Conservation (phyloP, 129 eudicot genomes). For the Saussurea involucrata region DNA sequence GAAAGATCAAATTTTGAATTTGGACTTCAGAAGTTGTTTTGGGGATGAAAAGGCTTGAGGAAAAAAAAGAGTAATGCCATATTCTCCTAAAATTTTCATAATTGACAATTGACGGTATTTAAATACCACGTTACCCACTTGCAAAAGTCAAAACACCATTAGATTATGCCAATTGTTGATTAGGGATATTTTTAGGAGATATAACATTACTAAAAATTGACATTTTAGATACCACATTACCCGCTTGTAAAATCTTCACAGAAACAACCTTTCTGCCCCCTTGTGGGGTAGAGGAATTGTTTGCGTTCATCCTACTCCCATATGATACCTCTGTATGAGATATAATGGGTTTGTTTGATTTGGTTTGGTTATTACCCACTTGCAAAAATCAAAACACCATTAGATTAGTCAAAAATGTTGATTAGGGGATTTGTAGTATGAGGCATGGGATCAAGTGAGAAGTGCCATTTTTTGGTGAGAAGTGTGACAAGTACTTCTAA, state of each 20-base stretch:
- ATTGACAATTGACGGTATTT: neutral
- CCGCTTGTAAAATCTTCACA: neutral
- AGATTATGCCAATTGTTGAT: neutral
- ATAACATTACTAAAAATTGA: neutral
- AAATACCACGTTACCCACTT: neutral
- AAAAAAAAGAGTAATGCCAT: neutral
- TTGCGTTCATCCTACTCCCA: neutral
- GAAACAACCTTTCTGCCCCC: neutral
- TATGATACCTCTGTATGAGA: neutral
- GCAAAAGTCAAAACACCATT: neutral
- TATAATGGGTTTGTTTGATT: neutral
- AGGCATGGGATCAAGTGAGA: too few relatives aligned
- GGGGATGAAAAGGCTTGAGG: neutral
- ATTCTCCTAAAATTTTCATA: neutral
- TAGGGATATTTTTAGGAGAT: neutral
- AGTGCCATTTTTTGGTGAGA: too few relatives aligned
- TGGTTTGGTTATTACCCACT: neutral
- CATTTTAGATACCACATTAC: neutral
- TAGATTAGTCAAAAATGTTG: neutral
- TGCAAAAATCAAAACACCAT: neutral
- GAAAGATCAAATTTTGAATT: neutral
- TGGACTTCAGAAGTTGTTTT: neutral
- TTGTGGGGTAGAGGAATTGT: neutral
- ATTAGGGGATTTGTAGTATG: neutral
- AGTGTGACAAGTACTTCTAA: too few relatives aligned